Conservation (phyloP, 2,329 filamentous ascomycete species). For the Colletotrichum melonis region DNA sequence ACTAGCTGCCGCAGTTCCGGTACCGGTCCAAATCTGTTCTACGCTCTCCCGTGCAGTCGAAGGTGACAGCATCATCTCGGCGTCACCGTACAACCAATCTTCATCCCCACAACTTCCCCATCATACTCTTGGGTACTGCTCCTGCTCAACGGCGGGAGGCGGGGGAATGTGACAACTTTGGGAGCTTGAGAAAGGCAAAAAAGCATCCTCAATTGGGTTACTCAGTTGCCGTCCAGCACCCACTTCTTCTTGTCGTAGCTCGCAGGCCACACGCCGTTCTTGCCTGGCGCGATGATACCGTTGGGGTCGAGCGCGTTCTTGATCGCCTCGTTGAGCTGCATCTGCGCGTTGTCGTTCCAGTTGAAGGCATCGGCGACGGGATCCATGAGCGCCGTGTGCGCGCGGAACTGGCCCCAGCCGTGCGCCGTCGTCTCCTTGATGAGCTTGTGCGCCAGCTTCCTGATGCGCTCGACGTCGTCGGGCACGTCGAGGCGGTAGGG, state of each 20-base stretch:
- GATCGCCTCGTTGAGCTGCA: constrained; percentile 55
- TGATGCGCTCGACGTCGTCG: constrained; percentile 46
- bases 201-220: too few relatives aligned
- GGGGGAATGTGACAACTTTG: too few relatives aligned
- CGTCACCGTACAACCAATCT: too few relatives aligned
- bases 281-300: constrained; percentile 45
- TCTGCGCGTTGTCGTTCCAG: constrained; percentile 52
- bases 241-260: constrained; percentile 38
- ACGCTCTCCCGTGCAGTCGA: too few relatives aligned
- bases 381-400: constrained; percentile 56
- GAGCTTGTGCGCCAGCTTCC: constrained; percentile 44
- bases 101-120: too few relatives aligned
- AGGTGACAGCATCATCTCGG: too few relatives aligned
- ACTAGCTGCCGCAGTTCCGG: not conserved
- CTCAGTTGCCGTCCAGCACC: constrained; percentile 29
- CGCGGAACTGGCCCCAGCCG: constrained; percentile 57
- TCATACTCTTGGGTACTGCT: too few relatives aligned
- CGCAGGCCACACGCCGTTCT: constrained; percentile 48
- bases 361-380: constrained; percentile 56
- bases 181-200: too few relatives aligned
- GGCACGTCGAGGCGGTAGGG: constrained; percentile 59
- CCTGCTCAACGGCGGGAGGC: too few relatives aligned
- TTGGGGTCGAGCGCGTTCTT: constrained; percentile 57
- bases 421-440: constrained; percentile 51
- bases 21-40: not conserved